phyloP scores from a whole-genome alignment of 2,329 filamentous ascomycete genomes.

The Magnaporthiopsis rhizophila region DNA sequence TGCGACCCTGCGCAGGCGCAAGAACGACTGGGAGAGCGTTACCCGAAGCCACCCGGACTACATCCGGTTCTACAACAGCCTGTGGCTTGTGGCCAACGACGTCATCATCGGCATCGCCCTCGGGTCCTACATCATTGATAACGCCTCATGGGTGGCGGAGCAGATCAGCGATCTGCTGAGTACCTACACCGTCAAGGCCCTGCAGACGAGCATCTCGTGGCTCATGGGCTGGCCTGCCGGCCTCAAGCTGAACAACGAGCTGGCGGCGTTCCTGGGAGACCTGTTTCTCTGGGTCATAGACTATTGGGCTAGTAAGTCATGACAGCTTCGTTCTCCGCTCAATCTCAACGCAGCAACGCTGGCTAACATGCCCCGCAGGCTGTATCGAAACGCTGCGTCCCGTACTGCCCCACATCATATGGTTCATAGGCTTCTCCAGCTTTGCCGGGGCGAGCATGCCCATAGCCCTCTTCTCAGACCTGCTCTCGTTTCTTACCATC shows the following conservation, averaged over 20 bases:
- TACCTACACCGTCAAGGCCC: conserved; percentile 78
- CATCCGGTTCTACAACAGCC: conserved; percentile 96
- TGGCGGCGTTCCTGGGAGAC: conserved; percentile 90
- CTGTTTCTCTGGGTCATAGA: conserved; percentile 98
- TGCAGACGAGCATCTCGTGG: conserved; percentile 88
- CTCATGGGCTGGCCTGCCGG: conserved; percentile 93
- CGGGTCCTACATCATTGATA: conserved; percentile 95
- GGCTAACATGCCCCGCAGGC: conserved; percentile 31
- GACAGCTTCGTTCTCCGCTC: not conserved
- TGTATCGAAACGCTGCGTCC: conserved; percentile 74
- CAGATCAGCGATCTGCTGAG: conserved; percentile 70
- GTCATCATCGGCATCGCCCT: conserved; percentile 96
- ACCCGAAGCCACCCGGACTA: conserved; percentile 95
- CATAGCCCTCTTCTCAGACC: conserved; percentile 88
- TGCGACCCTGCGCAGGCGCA: conserved; percentile 77
- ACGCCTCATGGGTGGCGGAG: conserved; percentile 73
- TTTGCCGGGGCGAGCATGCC: conserved; percentile 97
- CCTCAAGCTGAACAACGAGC: conserved; percentile 87
- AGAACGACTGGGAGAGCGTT: conserved; percentile 90
- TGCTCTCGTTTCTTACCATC: conserved; percentile 82
- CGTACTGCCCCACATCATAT: conserved; percentile 76
- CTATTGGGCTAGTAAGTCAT: conserved; percentile 77
- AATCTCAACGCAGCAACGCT: no score
- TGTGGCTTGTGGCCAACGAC: conserved; percentile 98
- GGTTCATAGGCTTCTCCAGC: conserved; percentile 87